Evolutionary conservation across 371 early-diverging fungal genomes (phyloP).

Genomic region (Zancudomyces culisetae): DNA sequence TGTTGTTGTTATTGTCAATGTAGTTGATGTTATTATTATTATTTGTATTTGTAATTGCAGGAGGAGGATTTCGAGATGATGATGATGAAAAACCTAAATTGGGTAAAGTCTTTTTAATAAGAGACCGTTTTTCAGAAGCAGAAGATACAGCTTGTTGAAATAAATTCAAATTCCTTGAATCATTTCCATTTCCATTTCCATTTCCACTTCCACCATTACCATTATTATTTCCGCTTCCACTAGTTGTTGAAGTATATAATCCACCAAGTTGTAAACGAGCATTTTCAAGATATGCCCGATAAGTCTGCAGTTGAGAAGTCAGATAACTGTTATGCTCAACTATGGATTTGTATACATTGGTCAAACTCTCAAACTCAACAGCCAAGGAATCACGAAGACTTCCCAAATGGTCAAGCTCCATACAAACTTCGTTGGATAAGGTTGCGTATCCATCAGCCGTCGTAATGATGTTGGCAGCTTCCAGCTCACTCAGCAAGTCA

Average conservation of each 20-base stretch:
- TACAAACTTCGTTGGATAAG: slow-evolving; percentile 65
- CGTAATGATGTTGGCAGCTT: slow-evolving; percentile 54
- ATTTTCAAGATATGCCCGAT: slow-evolving; percentile 86
- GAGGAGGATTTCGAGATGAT: no score
- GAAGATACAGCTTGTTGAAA: no score
- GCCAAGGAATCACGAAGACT: slow-evolving; percentile 69
- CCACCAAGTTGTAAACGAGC: slow-evolving; percentile 56
- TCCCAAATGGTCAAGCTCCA: slow-evolving; percentile 75
- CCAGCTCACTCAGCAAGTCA: slow-evolving; percentile 76
- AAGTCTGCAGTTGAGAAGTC: slow-evolving; percentile 69
- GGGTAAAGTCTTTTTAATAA: no score
- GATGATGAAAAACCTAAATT: no score
- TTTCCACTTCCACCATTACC: no score
- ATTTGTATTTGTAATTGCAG: no score
- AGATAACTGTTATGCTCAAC: slow-evolving; percentile 85
- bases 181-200: no score
- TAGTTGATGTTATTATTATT: no score
- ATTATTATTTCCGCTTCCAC: neutral
- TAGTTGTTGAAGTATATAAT: no score
- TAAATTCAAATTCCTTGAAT: no score
- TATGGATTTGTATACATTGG: slow-evolving; percentile 75
- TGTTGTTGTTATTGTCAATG: no score
- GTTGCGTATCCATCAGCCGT: slow-evolving; percentile 51
- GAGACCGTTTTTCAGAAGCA: no score
- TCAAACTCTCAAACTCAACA: slow-evolving; percentile 53